Conservation (phyloP, 352 stramenopile genomes). For the Phytophthora agathidicida region DNA sequence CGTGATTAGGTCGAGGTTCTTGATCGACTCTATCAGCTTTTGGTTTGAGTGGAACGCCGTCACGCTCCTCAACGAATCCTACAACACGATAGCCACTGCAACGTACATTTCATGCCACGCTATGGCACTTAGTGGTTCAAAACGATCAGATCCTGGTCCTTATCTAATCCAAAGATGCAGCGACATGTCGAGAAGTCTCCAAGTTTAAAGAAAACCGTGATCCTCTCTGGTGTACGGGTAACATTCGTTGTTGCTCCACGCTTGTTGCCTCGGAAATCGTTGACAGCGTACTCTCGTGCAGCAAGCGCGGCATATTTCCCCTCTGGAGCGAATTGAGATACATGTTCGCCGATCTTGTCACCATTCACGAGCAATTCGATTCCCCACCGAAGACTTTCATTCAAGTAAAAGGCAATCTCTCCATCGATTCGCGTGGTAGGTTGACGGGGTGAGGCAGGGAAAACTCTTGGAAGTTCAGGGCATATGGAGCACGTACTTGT, state of each 20-base stretch:
- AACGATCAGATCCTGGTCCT: neutral
- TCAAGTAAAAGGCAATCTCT: slow-evolving; percentile 8
- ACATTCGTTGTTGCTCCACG: neutral
- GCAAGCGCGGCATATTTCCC: slow-evolving; percentile 8
- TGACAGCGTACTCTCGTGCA: neutral
- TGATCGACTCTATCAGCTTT: too few species aligned
- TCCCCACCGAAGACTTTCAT: slow-evolving; percentile 8
- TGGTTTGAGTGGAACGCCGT: too few species aligned
- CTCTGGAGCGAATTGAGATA: neutral
- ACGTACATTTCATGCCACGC: too few species aligned
- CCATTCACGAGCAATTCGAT: slow-evolving; percentile 10
- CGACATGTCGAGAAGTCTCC: slow-evolving; percentile 6
- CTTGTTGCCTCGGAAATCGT: slow-evolving; percentile 6
- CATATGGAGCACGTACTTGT: slow-evolving; percentile 3
- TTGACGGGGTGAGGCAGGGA: neutral
- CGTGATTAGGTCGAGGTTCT: too few species aligned
- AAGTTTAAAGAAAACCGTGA: slow-evolving; percentile 7
- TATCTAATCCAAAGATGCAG: slow-evolving; percentile 3
- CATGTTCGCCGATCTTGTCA: neutral
- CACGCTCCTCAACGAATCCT: too few species aligned
- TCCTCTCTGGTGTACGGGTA: neutral
- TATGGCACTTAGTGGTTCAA: neutral
- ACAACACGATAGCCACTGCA: too few species aligned
- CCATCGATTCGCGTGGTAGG: neutral
- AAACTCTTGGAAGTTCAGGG: slow-evolving; percentile 4